Evolutionary conservation across 2,329 filamentous ascomycete genomes (phyloP), one percentile per base, ranked within the genome.

Genomic region (Hymenoscyphus linearis): DNA sequence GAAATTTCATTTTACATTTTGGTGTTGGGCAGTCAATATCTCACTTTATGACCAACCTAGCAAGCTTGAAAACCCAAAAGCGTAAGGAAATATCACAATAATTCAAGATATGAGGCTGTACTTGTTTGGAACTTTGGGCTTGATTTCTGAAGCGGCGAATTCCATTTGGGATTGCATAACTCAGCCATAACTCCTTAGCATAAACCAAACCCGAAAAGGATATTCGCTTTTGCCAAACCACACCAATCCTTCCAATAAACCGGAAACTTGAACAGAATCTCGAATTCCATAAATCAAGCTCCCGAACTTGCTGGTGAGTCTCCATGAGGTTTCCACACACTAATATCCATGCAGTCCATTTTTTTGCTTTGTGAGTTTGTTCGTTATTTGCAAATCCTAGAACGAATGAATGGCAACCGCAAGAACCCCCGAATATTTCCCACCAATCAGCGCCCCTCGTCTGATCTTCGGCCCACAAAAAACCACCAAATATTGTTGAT

Each of bases 361-460:
- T 52, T 64, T 61, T 65, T 71, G 68, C 68, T 70, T 71, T 68
- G 67, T 69, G 69, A 68, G 62, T 61, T 70, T 50, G 59, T 69
- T 71, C 69, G 67, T 72, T 65, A 72, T 70, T 71, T 50, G 68
- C 66, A 73, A 72, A 69, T 72, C 69, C n/a, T n/a, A n/a, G n/a
- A n/a, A n/a, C n/a, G n/a, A n/a, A n/a, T n/a, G n/a, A n/a, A n/a
- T n/a, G n/a, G n/a, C n/a, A n/a, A n/a, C n/a, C n/a, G n/a, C n/a
- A n/a, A n/a, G n/a, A n/a, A n/a, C n/a, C n/a, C n/a, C n/a, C n/a
- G n/a, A n/a, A n/a, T n/a, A n/a, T n/a, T n/a, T n/a, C n/a, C n/a
- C n/a, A n/a, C n/a, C n/a, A n/a, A n/a, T n/a, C n/a, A n/a, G n/a
- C n/a, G n/a, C n/a, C n/a, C n/a, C n/a, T n/a, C n/a, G n/a, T n/a